Conservation (phyloP, 352 stramenopile genomes). For the Phytophthora nicotianae region DNA sequence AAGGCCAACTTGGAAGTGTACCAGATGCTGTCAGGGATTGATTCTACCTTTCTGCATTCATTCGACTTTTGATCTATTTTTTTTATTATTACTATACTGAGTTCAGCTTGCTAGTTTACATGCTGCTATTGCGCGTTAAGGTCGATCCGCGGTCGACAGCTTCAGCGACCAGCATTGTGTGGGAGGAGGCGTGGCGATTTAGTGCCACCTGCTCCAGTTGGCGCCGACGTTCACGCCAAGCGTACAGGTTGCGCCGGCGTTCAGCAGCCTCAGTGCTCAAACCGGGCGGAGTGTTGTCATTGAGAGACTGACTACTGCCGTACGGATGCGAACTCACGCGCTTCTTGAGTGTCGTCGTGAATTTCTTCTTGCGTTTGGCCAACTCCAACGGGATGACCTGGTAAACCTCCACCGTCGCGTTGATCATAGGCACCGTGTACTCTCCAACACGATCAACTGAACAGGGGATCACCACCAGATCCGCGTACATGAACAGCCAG, state of each 20-base stretch:
- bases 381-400: slow-evolving; percentile 43
- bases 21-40: slow-evolving; percentile 54
- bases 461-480: slow-evolving; percentile 44
- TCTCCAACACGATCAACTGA: slow-evolving; percentile 42
- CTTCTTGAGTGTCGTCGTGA: slow-evolving; percentile 41
- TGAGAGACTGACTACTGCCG: slow-evolving; percentile 2
- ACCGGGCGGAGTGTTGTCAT: slow-evolving; percentile 16
- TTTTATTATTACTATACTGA: slow-evolving; percentile 7
- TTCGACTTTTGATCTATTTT: too few relatives aligned
- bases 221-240: slow-evolving; percentile 32
- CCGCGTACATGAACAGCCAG: slow-evolving; percentile 49
- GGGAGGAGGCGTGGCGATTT: slow-evolving; percentile 26
- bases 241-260: slow-evolving; percentile 36
- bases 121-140: slow-evolving; percentile 20
- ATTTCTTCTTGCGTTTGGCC: slow-evolving; percentile 42
- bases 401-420: slow-evolving; percentile 45
- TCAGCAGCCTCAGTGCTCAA: slow-evolving; percentile 30
- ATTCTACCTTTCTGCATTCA: too few relatives aligned
- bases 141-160: slow-evolving; percentile 7
- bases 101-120: slow-evolving; percentile 32
- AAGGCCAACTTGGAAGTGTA: slow-evolving; percentile 54
- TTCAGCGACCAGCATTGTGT: slow-evolving; percentile 14
- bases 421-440: slow-evolving; percentile 47
- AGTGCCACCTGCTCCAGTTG: slow-evolving; percentile 32
- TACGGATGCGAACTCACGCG: slow-evolving; percentile 12